These are phyloP conservation scores for Intubia oerlemansii DNA, from an alignment of 2,329 filamentous ascomycete genomes.

Conservation along the genomic window DNA sequence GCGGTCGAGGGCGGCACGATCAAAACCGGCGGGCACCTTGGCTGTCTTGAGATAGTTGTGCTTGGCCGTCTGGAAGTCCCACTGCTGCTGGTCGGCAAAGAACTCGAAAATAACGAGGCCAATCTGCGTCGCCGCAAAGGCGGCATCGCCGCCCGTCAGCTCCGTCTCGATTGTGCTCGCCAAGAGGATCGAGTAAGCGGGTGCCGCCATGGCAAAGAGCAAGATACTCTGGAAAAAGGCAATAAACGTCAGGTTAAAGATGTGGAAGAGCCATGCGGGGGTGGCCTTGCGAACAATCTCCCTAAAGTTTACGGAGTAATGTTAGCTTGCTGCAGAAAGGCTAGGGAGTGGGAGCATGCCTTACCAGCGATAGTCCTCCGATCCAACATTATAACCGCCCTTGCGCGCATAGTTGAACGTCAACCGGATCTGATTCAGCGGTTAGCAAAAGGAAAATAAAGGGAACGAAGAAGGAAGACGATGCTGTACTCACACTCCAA, in stretches of 20 bases:
- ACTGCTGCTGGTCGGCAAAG: conserved; percentile 83
- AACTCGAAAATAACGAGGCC: conserved; percentile 43
- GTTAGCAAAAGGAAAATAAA: conserved; percentile 8
- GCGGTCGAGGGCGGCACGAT: conserved; percentile 60
- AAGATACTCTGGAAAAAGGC: conserved; percentile 64
- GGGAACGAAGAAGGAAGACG: no score
- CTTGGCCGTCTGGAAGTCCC: conserved; percentile 74
- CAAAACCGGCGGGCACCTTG: conserved; percentile 43
- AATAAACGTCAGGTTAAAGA: conserved; percentile 84
- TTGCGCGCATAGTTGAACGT: conserved; percentile 96
- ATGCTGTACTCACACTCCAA: conserved; percentile 50
- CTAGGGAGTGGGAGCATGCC: no score
- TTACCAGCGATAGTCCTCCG: conserved; percentile 83
- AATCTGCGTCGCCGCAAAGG: conserved; percentile 24
- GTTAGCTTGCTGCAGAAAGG: neutral
- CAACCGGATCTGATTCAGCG: conserved; percentile 38
- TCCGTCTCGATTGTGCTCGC: conserved; percentile 38
- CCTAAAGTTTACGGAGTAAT: no score
- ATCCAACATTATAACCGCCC: conserved; percentile 73
- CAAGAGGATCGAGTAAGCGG: conserved; percentile 67
- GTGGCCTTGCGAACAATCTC: conserved; percentile 47
- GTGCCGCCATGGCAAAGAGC: conserved; percentile 51
- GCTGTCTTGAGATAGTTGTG: conserved; percentile 49
- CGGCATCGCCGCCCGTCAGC: conserved; percentile 22
- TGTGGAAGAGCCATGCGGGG: conserved; percentile 45